Base-by-base conservation (phyloP, 2,329 filamentous ascomycete species). In the Hypoxylon sp. region DNA sequence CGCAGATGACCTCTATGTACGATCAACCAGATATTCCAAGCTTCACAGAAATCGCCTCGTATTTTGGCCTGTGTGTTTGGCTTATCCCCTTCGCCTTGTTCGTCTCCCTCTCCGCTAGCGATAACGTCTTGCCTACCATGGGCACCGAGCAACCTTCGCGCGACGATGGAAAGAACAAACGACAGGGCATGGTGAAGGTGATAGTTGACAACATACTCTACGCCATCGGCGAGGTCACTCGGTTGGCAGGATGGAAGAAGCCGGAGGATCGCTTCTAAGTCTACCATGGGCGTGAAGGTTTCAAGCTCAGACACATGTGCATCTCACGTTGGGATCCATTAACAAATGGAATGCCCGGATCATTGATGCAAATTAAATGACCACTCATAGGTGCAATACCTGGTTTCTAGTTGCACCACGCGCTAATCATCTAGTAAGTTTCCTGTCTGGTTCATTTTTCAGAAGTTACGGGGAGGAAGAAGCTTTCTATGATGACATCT, bases 21-120 rank as follows among this genome's bases (percentile, higher is more conserved):
- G 83, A 90, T 59, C 76, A 78, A 50, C 75, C 78, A 46, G 73
- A 84, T 42, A 69, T 91, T 32, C 94, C 94, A 0, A 87, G 83
- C 26, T 99, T 99, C 70, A 92, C 90, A 12, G 91, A 97, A 75
- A 94, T 97, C 32, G 91, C 94, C 0, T 93, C 90, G 0, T 99
- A 94, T 73, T 99, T 99, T 67, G 94, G 94, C 0, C 78, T 99
- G 2, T 96, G 92, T 65, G 92, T 99, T 0, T 99, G 94, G 94
- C 80, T 99, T 1, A 90, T 97, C 0, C 94, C 94, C 0, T 99
- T 99, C 68, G 86, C 92, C 11, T 79, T 99, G 9, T 99, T 99
- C 67, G 93, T 99, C 40, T 96, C 90, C 65, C 74, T 99, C 30
- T 96, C 90, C 12, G 94, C 94, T 0, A 91, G 91, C 45, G 94